phyloP scores from a whole-genome alignment of 352 stramenopile species.

The Phytophthora podocarpi region DNA sequence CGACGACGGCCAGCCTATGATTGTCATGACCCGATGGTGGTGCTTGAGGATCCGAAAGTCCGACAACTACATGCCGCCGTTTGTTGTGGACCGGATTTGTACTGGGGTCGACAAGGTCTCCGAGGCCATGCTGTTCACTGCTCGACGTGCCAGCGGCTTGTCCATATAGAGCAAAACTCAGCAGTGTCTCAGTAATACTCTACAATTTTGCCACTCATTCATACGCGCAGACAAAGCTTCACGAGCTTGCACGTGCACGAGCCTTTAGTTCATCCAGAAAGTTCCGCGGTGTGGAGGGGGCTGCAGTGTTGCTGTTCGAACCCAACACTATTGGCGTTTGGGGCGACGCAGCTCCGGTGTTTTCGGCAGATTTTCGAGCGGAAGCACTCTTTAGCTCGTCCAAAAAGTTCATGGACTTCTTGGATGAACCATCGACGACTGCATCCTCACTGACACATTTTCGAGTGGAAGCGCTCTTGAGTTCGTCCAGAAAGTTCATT shows the following conservation, averaged over 20 bases:
- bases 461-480: too few species aligned
- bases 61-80: conserved; percentile 18
- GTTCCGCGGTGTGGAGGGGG: conserved; percentile 8
- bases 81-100: conserved; percentile 24
- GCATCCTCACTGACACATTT: conserved; percentile 9
- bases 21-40: conserved; percentile 32
- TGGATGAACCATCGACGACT: background rate
- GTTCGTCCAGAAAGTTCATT: conserved; percentile 56
- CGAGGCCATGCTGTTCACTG: conserved; percentile 23
- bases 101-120: conserved; percentile 22
- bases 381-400: conserved; percentile 53
- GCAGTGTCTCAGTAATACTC: too few species aligned
- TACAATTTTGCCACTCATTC: too few species aligned
- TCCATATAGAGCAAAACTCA: too few species aligned
- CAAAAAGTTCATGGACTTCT: conserved; percentile 40
- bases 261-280: conserved; percentile 50
- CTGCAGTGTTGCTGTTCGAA: background rate
- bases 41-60: conserved; percentile 25
- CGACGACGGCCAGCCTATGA: conserved; percentile 1
- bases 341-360: background rate
- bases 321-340: too few species aligned
- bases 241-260: conserved; percentile 14
- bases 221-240: too few species aligned
- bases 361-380: background rate
- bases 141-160: background rate